A percentile compares a stretch with the other conserved stretches of the same genome.
Evolutionary conservation across 306 rosid species (phyloP).

Genomic region (Cucumis melo): DNA sequence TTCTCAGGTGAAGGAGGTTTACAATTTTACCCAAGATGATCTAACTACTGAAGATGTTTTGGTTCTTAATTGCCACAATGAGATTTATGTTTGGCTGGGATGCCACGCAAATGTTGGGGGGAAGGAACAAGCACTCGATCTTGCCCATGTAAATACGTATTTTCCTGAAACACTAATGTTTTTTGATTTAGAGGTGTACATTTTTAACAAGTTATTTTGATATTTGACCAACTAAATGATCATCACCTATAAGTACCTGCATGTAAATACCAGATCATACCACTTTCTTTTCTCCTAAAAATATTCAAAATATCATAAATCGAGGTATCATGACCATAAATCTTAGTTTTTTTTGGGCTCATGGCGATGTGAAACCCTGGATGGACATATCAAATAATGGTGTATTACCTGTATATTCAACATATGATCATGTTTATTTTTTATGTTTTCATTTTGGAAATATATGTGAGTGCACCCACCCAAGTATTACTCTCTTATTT

Average conservation of each 20-base stretch:
- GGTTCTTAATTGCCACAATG: conserved; percentile 72
- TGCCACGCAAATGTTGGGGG: conserved; percentile 53
- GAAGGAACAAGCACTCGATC: conserved; percentile 72
- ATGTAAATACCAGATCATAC: background rate
- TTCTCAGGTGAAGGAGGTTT: conserved; percentile 82
- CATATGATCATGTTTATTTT: background rate
- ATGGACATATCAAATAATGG: background rate
- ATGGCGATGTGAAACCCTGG: background rate
- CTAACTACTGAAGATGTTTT: conserved; percentile 76
- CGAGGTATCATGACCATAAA: background rate
- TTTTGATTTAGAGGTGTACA: background rate
- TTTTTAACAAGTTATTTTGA: background rate
- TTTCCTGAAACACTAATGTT: background rate
- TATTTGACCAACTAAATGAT: background rate
- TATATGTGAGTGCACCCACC: too few relatives aligned
- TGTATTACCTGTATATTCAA: background rate
- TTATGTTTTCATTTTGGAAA: too few relatives aligned
- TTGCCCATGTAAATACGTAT: conserved; percentile 46
- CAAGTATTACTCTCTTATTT: too few relatives aligned
- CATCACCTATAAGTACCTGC: background rate
- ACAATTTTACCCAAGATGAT: conserved; percentile 88
- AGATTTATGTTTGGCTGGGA: conserved; percentile 88
- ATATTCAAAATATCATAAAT: background rate
- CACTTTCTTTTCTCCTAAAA: background rate
- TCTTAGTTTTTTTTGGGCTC: background rate